phyloP scores from a whole-genome alignment of 495 filamentous ascomycete species.

The Lepraria neglecta region DNA sequence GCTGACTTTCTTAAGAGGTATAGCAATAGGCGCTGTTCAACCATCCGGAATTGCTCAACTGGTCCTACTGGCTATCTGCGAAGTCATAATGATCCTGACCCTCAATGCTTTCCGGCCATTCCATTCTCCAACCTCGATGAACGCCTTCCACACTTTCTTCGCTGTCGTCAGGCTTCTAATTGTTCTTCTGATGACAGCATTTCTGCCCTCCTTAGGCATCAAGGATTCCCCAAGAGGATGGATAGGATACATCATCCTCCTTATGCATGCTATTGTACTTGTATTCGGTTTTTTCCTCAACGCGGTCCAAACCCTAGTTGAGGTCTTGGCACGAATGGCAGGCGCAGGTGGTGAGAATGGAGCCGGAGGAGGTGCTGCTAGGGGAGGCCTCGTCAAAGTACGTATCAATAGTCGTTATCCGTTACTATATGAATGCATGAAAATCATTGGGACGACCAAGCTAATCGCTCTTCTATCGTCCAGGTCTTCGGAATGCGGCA shows the following conservation, averaged over 20 bases:
- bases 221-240: slow-evolving; percentile 75
- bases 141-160: slow-evolving; percentile 84
- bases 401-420: slow-evolving; percentile 21
- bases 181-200: slow-evolving; percentile 78
- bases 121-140: slow-evolving; percentile 92
- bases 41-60: slow-evolving; percentile 89
- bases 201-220: slow-evolving; percentile 74
- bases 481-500: slow-evolving; percentile 87
- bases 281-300: slow-evolving; percentile 94
- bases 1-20: slow-evolving; percentile 74
- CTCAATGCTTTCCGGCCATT: slow-evolving; percentile 87
- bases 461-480: slow-evolving; percentile 4
- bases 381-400: slow-evolving; percentile 80
- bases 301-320: slow-evolving; percentile 79
- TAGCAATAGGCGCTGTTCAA: slow-evolving; percentile 87
- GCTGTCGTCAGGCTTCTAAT: slow-evolving; percentile 68
- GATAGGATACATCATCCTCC: slow-evolving; percentile 88
- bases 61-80: slow-evolving; percentile 85
- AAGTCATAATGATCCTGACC: slow-evolving; percentile 84
- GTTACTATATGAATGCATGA: slow-evolving; percentile 11
- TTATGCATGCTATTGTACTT: slow-evolving; percentile 78
- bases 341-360: slow-evolving; percentile 73
- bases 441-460: slow-evolving; percentile 14
- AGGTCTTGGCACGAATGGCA: slow-evolving; percentile 71
- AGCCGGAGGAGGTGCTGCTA: slow-evolving; percentile 53